phyloP scores from a whole-genome alignment of 768 basidiomycete species.

The Pulveroboletus ravenelii region DNA sequence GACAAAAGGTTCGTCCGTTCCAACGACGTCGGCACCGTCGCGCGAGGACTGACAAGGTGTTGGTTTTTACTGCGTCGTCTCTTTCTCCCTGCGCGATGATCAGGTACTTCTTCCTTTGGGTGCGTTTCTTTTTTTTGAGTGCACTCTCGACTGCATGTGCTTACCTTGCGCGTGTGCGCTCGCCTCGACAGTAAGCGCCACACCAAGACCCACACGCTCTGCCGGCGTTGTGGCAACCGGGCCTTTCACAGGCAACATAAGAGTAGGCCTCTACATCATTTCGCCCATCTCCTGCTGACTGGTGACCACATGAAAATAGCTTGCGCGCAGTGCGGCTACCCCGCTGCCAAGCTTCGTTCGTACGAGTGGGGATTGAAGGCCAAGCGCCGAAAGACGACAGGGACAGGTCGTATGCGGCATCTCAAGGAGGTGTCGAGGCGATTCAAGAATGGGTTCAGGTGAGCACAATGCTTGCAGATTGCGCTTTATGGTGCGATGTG shows the following conservation, averaged over 20 bases:
- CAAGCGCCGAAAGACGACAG: conserved; percentile 99
- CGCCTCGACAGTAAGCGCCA: conserved; percentile 74
- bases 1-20: conserved; percentile 76
- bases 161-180: background rate
- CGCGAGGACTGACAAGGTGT: conserved; percentile 9
- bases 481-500: background rate
- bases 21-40: background rate
- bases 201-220: conserved; percentile 95
- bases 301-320: conserved; percentile 40
- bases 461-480: background rate
- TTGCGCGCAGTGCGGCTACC: conserved; percentile 96
- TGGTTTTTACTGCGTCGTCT: background rate
- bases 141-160: background rate
- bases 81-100: conserved; percentile 11
- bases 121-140: conserved; percentile 39
- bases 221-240: conserved; percentile 93
- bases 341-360: conserved; percentile 89
- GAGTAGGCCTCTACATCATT: conserved; percentile 48
- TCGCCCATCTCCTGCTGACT: no score
- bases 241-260: conserved; percentile 99
- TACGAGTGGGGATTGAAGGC: conserved; percentile 99
- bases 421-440: conserved; percentile 89
- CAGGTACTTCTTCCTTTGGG: conserved; percentile 97
- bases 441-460: conserved; percentile 99
- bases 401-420: conserved; percentile 93